Percentiles rank a stretch among this genome's conserved stretches.
phyloP scores from a whole-genome alignment of 176 grass and related monocot species.

The Secale cereale region DNA sequence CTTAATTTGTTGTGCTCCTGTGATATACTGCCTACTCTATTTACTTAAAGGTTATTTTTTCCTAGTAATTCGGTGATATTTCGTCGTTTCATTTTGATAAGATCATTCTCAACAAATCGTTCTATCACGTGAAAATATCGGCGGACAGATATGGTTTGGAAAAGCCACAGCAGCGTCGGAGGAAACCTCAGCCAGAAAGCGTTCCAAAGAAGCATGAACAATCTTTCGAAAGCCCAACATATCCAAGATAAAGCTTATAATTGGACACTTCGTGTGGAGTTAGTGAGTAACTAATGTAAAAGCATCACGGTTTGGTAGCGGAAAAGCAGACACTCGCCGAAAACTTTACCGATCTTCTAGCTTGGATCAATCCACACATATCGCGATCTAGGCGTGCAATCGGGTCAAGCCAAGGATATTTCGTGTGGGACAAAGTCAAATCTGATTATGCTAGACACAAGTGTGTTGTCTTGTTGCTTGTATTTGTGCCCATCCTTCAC shows the following conservation, averaged over 20 bases:
- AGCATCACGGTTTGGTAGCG: constrained; percentile 12
- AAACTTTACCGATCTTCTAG: constrained; percentile 4
- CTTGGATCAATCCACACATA: constrained; percentile 33
- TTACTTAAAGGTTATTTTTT: background rate
- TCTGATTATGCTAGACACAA: constrained; percentile 32
- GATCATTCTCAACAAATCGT: background rate
- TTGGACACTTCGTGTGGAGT: background rate
- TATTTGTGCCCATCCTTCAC: background rate
- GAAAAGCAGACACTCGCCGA: background rate
- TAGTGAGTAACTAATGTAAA: constrained; percentile 13
- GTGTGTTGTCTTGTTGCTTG: constrained; percentile 32
- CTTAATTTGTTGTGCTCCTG: background rate
- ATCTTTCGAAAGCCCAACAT: background rate
- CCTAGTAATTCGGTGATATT: background rate
- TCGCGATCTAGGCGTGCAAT: constrained; percentile 26
- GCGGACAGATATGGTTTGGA: background rate
- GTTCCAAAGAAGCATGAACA: constrained; percentile 5
- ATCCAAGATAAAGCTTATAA: constrained; percentile 21
- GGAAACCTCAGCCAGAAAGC: background rate
- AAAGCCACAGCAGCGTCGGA: background rate
- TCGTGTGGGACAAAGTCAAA: constrained; percentile 33
- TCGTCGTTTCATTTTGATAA: background rate
- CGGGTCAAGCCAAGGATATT: constrained; percentile 37
- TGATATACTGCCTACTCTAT: background rate
- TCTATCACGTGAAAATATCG: background rate